phyloP scores from a whole-genome alignment of 371 early-diverging fungal genomes.

The Cokeromyces recurvatus region DNA sequence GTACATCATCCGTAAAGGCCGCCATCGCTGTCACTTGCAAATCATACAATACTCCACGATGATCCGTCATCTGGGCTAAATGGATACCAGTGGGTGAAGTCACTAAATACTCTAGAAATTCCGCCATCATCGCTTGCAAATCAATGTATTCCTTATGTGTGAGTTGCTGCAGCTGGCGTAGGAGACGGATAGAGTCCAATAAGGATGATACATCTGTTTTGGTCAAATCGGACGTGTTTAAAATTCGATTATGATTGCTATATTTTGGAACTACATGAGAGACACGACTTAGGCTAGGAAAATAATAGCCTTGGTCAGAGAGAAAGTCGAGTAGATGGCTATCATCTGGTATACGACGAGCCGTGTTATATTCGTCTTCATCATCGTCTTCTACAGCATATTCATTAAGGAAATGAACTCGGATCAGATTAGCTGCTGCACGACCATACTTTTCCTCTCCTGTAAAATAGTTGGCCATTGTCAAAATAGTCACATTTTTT shows the following conservation, averaged over 20 bases:
- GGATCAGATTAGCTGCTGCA: constrained; percentile 59
- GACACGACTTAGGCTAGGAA: constrained; percentile 54
- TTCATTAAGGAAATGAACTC: constrained; percentile 50
- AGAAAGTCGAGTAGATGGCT: constrained; percentile 53
- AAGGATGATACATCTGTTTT: constrained; percentile 48
- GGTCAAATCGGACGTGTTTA: constrained; percentile 39
- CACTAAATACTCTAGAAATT: constrained; percentile 55
- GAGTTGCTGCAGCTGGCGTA: constrained; percentile 48
- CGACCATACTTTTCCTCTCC: constrained; percentile 56
- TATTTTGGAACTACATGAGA: constrained; percentile 54
- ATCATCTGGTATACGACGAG: constrained; percentile 47
- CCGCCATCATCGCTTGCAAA: constrained; percentile 48
- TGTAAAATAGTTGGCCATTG: constrained; percentile 56
- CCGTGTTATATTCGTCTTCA: constrained; percentile 44
- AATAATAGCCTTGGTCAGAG: constrained; percentile 62
- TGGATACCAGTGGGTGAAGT: constrained; percentile 59
- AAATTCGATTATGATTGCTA: constrained; percentile 23
- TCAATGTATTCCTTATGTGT: constrained; percentile 66
- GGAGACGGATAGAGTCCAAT: constrained; percentile 53
- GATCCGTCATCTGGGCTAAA: constrained; percentile 59
- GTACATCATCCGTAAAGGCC: constrained; percentile 60
- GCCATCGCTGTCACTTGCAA: constrained; percentile 59
- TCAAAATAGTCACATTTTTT: constrained; percentile 56
- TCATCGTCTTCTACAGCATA: constrained; percentile 53
- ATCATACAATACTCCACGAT: constrained; percentile 62